These are phyloP conservation scores for Tephrocybe sp. DNA, from an alignment of 768 basidiomycete species.

Conservation along the genomic window DNA sequence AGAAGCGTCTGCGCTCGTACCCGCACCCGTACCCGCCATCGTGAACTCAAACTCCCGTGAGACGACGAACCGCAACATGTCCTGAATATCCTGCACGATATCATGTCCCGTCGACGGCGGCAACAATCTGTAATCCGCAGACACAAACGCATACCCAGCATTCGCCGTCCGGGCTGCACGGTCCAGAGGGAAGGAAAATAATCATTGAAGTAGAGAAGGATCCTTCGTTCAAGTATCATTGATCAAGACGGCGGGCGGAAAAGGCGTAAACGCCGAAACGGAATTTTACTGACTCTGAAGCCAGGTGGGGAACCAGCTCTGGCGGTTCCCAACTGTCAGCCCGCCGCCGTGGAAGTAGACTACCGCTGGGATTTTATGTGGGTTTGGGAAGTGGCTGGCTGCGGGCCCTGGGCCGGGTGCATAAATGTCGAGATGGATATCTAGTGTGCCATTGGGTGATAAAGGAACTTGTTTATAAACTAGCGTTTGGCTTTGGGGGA, in stretches of 20 bases:
- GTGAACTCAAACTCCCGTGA: slow-evolving; percentile 17
- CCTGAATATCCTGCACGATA: slow-evolving; percentile 55
- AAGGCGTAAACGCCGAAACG: neutral
- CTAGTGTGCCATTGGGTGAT: neutral
- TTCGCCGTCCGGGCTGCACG: slow-evolving; percentile 40
- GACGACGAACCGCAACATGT: slow-evolving; percentile 47
- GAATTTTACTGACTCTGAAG: slow-evolving; percentile 46
- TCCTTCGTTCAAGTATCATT: slow-evolving; percentile 16
- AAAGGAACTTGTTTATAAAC: slow-evolving; percentile 17
- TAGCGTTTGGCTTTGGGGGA: slow-evolving; percentile 10
- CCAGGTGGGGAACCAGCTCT: slow-evolving; percentile 69
- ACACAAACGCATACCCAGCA: slow-evolving; percentile 55
- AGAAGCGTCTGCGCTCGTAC: neutral
- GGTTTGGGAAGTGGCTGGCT: neutral
- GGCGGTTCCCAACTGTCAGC: slow-evolving; percentile 54
- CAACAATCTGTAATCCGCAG: slow-evolving; percentile 61
- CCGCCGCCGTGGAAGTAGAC: slow-evolving; percentile 56
- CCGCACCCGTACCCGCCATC: neutral
- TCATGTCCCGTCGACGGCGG: slow-evolving; percentile 54
- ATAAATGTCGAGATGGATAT: slow-evolving; percentile 21
- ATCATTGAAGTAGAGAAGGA: neutral
- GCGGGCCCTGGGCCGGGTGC: slow-evolving; percentile 16
- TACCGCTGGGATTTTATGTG: slow-evolving; percentile 28
- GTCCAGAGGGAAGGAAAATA: neutral
- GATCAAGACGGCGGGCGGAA: neutral